phyloP scores from a whole-genome alignment of 345 rosid species.

The Eucalyptus urophylla region DNA sequence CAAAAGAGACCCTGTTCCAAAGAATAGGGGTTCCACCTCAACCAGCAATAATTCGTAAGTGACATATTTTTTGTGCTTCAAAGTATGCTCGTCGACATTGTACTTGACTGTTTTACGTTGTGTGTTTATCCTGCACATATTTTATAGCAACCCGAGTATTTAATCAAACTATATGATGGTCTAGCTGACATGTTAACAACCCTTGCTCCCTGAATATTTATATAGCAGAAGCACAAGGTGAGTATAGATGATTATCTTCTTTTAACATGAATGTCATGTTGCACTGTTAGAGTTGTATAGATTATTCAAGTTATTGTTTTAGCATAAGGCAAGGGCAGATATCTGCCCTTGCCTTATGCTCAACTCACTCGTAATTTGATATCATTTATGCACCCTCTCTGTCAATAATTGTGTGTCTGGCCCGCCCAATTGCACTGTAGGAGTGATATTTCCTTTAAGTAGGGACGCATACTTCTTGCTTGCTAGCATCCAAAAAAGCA shows the following conservation, averaged over 20 bases:
- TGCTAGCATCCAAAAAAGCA: not conserved
- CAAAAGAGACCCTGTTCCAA: slow-evolving; percentile 21
- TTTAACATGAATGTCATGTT: not conserved
- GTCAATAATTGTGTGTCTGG: not conserved
- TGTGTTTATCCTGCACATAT: not conserved
- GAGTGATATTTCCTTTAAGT: not conserved
- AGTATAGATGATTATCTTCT: not conserved
- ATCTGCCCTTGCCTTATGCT: too few relatives aligned
- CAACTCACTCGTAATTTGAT: not conserved
- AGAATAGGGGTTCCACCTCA: slow-evolving; percentile 52
- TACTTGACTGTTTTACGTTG: not conserved
- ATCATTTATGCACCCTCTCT: not conserved
- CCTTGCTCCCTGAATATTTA: not conserved
- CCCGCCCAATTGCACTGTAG: not conserved
- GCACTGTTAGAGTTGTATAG: not conserved
- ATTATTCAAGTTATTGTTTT: not conserved
- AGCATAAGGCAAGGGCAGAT: not conserved
- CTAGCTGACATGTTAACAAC: not conserved
- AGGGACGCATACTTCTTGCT: not conserved
- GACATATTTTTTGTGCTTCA: not conserved
- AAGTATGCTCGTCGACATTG: not conserved
- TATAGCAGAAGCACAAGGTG: not conserved
- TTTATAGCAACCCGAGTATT: not conserved
- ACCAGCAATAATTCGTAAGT: slow-evolving; percentile 42
- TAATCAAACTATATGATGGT: not conserved